Base-by-base conservation (phyloP, 495 filamentous ascomycete species). In the Penicillium taxi region DNA sequence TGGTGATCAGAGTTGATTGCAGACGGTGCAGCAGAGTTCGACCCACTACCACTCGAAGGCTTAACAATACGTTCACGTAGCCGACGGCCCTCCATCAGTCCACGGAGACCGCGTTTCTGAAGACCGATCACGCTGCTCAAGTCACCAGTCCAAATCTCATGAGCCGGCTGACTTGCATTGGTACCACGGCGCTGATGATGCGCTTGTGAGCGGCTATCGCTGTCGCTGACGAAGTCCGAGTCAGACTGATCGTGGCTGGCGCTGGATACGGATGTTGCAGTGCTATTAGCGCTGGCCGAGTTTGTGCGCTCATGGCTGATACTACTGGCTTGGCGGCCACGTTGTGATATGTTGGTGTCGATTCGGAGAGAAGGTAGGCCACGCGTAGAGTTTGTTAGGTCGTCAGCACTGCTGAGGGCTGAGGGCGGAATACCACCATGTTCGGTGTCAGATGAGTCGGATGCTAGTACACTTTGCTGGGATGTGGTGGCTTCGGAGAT, bases 51-150 rank as follows among this genome's bases (percentile, higher is more conserved):
- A 18, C 57, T 59, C 9, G 55, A 35, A 3, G 61, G 59, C 23
- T 66, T 67, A 5, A 47, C 45, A 6, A 71, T 78, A 18, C 82
- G 59, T 48, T 91, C 89, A 33, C 91, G 67, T 67, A 95, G 78
- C 36, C 89, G 72, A 23, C 91, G 68, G 9, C 91, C 91, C 61
- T 98, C 91, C 91, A 96, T 95, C 54, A 98, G 58, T 0, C 91
- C 91, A 31, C 89, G 75, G 38, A 98, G 53, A 0, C 91, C 91
- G 22, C 91, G 70, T 66, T 96, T 98, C 68, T 98, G 91, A 39
- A 98, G 49, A 0, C 91, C 91, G 39, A 98, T 93, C n/a, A 96
- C 90, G 33, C 84, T 84, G 58, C 86, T 94, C 18, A 94, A 48
- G 52, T 89, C 81, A 9, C 90, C 82, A 9, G 67, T 73, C 89